Evolutionary conservation across 768 basidiomycete species (phyloP).

Genomic region (Tephrocybe sp.): DNA sequence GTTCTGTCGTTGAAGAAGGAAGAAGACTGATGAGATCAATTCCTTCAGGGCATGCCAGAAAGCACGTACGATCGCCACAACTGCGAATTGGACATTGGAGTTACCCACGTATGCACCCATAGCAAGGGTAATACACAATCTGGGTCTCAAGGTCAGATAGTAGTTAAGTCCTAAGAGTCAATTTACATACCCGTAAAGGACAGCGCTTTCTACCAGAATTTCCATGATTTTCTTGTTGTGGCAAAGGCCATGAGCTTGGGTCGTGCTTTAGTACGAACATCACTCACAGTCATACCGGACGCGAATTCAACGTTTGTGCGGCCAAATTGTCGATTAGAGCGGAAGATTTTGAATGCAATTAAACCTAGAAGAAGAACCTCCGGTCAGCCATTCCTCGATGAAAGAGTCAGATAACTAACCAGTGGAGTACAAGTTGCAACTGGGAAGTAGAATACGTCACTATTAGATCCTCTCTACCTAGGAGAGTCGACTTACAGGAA

Average conservation of each 20-base stretch:
- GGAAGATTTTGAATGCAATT: conserved; percentile 20
- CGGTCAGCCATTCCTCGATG: not conserved
- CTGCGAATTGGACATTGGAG: conserved; percentile 17
- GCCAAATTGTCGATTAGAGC: conserved; percentile 11
- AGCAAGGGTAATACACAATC: conserved; percentile 15
- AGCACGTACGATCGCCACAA: conserved; percentile 18
- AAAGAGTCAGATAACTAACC: not conserved
- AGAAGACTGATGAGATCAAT: conserved; percentile 7
- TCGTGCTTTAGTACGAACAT: not conserved
- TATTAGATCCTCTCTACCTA: not conserved
- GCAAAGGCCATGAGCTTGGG: not conserved
- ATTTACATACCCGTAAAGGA: conserved; percentile 17
- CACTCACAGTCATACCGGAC: conserved; percentile 9
- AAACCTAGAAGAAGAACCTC: conserved; percentile 13
- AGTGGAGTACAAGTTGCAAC: conserved; percentile 22
- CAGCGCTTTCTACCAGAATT: conserved; percentile 22
- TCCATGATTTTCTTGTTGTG: conserved; percentile 21
- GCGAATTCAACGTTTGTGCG: conserved; percentile 1
- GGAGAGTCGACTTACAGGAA: conserved; percentile 15
- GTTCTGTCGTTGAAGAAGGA: conserved; percentile 16
- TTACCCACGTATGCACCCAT: conserved; percentile 16
- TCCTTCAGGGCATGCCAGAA: not conserved
- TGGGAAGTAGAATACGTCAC: not conserved
- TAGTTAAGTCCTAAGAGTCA: not conserved
- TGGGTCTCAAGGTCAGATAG: not conserved